These are phyloP conservation scores for Adansonia madagascariensis DNA, from an alignment of 441 rosid genomes.

Conservation along the genomic window DNA sequence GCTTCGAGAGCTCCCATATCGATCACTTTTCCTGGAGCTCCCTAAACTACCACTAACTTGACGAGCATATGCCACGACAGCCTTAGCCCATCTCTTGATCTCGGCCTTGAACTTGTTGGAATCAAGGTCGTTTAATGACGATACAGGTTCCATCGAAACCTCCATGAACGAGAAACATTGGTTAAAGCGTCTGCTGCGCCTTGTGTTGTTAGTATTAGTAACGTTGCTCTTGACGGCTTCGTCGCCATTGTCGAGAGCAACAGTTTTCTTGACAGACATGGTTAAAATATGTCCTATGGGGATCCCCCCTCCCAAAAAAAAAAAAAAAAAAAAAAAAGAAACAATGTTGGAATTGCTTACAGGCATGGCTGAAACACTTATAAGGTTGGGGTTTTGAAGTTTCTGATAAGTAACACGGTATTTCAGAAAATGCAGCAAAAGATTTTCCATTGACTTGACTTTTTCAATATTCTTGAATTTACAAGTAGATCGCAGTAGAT, in stretches of 20 bases:
- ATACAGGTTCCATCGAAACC: conserved; percentile 46
- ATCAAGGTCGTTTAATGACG: conserved; percentile 53
- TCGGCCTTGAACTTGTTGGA: conserved; percentile 68
- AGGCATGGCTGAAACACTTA: background rate
- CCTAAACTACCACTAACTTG: conserved; percentile 61
- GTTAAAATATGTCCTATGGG: background rate
- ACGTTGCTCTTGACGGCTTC: conserved; percentile 25
- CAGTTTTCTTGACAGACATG: conserved; percentile 29
- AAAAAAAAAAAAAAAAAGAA: too few relatives aligned
- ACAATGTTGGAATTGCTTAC: background rate
- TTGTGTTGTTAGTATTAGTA: conserved; percentile 4
- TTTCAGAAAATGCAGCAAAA: conserved; percentile 25
- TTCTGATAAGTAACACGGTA: conserved; percentile 35
- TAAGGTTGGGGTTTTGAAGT: conserved; percentile 15
- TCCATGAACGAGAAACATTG: conserved; percentile 57
- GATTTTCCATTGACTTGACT: conserved; percentile 35
- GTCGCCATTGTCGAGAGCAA: conserved; percentile 22
- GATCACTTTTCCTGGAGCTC: conserved; percentile 36
- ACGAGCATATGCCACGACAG: conserved; percentile 74
- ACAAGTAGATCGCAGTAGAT: background rate
- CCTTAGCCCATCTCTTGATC: conserved; percentile 82
- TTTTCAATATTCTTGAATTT: conserved; percentile 28
- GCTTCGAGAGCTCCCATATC: background rate
- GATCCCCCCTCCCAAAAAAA: background rate
- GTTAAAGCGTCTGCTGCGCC: conserved; percentile 30